Evolutionary conservation across 495 filamentous ascomycete species (phyloP), one percentile per base, ranked within the genome.

Genomic region (Neurospora africana): DNA sequence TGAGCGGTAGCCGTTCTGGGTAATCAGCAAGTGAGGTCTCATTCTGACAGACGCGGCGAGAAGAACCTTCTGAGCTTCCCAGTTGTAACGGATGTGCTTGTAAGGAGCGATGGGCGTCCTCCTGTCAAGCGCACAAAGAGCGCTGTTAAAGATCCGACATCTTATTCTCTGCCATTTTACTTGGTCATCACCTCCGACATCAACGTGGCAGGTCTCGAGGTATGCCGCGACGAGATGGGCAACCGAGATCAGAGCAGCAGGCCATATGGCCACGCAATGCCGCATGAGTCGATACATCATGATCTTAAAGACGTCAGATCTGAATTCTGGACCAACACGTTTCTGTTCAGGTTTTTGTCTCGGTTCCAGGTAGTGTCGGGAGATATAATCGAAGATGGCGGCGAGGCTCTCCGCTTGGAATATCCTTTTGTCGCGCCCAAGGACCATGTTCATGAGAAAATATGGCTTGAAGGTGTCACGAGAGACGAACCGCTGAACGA

Each of bases 41-140:
- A 82, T 36, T 15, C 71, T 75, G 11, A 80, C 75, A 3, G 83
- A 82, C 71, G 83, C 74, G 5, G 72, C 73, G 36, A 86, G 69
- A 11, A 86, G 77, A 21, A 79, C 68, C 40, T 76, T 81, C 40
- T 86, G 84, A 1, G 83, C 83, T 30, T 81, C 78, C 84, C 84
- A 86, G 69, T 83, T 82, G 78, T 80, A 81, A 41, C 74, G 74
- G 76, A 79, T 79, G 71, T 79, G 76, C 8, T 41, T 39, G 6
- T 83, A 19, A 4, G 83, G 80, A 27, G 74, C 72, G 8, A 47
- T 67, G 35, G 72, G 58, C 19, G 82, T 74, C 4, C 76, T 77
- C 41, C 43, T 70, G n/a, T 70, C 76, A n/a, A 85, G 79, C 13
- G 76, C 71, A 9, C 70, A 72, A 8, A 85, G 65, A 17, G 78